Evolutionary conservation across 306 rosid genomes (phyloP), one percentile per base, ranked within the genome.

Genomic region (Leucaena leucocephala): DNA sequence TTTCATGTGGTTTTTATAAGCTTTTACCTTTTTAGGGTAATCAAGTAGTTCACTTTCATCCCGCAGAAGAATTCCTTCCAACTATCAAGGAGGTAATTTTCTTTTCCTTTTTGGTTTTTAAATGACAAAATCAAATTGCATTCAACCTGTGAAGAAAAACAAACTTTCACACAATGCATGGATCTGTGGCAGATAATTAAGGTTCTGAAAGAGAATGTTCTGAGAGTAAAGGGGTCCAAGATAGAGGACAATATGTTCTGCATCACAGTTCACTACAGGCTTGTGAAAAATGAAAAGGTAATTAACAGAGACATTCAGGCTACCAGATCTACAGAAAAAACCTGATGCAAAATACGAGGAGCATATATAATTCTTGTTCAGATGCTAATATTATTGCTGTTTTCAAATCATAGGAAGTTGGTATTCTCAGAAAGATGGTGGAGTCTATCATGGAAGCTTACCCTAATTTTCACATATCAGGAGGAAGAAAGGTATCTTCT

Each of bases 211-310:
- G 81, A 82, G 4, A 85, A 68, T 22, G 76, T 61, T 7, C 8
- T 2, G 71, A 66, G 63, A 33, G 81, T 87, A 68, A 71, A 82
- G 16, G 90, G 88, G 5, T 78, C 90, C 16, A 36, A 34, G 36
- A 16, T 86, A 62, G 92, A 90, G 83, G 90, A 88, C 65, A 90
- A 90, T 14, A 79, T 5, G 72, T 88, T 81, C 55, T 86, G 94
- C 27, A n/a, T 80, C 38, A 76, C 76, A 22, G 88, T 90, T 11
- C 92, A 90, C 82, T 90, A 76, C 66, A 76, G 94, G 2, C 68
- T 77, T 19, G 92, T 90, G 73, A 76, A 83, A 74, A 85, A 69
- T 54, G 88, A 88, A 58, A 67, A 84, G 92, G 94, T 88, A 81
- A 27, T 27, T 27, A 27, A 27, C 6, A 7, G 0, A 4, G 7